Conservation (phyloP, 2,329 filamentous ascomycete genomes). For the Trichophyton verrucosum region DNA sequence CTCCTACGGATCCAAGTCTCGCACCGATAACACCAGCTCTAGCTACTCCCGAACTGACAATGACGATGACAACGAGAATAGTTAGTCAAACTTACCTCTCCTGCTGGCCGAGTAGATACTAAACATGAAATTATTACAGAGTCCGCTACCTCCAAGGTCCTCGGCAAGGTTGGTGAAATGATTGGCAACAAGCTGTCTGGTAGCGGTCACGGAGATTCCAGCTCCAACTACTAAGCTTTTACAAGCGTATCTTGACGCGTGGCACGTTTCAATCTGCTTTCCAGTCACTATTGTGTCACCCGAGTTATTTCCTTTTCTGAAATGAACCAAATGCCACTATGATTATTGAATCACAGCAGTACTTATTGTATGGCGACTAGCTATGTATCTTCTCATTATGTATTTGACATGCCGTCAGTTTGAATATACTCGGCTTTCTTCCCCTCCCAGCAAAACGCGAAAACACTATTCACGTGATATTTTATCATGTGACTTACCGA, state of each 20-base stretch:
- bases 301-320: neutral
- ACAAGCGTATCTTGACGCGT: neutral
- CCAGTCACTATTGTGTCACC: neutral
- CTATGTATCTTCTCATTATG: neutral
- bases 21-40: conserved; percentile 1
- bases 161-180: conserved; percentile 7
- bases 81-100: neutral
- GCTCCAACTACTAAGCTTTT: conserved; percentile 1
- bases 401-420: neutral
- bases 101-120: neutral
- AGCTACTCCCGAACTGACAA: conserved; percentile 1
- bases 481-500: neutral
- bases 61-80: conserved; percentile 7
- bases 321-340: neutral
- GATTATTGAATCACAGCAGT: neutral
- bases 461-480: neutral
- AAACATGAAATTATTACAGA: neutral
- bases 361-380: neutral
- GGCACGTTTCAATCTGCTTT: neutral
- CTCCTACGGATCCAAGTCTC: conserved; percentile 4
- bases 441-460: too few species aligned
- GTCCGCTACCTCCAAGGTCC: conserved; percentile 6
- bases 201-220: neutral
- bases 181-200: conserved; percentile 8
- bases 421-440: neutral